Base-by-base conservation (phyloP, 2,329 filamentous ascomycete genomes). In the Trichoderma afroharzianum region DNA sequence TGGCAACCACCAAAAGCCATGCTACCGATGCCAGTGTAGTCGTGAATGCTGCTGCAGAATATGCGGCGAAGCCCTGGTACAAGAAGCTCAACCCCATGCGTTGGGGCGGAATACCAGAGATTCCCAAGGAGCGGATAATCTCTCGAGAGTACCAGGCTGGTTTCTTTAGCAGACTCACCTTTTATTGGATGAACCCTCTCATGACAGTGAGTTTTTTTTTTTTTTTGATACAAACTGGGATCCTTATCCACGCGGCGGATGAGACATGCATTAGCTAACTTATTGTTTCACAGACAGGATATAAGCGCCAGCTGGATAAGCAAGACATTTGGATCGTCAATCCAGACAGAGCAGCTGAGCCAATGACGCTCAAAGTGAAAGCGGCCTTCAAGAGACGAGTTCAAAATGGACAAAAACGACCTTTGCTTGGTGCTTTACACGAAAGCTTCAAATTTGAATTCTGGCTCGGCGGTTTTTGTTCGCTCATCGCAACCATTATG, bases 271-370 rank as follows among this genome's bases (percentile, higher is more conserved):
- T 50, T n/a, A 12, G n/a, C 57, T 59, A 61, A 36, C 39, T 28
- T 28, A 21, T 28, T 53, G 28, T 70, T 26, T 30, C 68, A 28
- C 75, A 93, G 90, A 88, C 90, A 50, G 96, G 96, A 43, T 98
- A 98, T 81, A 91, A 93, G 78, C 91, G 96, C 15, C 89, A 91
- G 2, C 86, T 99, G 2, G 92, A 97, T 77, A 83, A 91, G 70
- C 93, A 92, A 75, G 96, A 99, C 79, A 90, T 99, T 71, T 98
- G 94, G 92, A 83, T 86, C 1, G 92, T 98, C 75, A 98, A 98
- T 74, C 95, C 95, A 0, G 84, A 92, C 72, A 88, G 96, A 72
- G 88, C 89, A 18, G 90, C 93, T 58, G 90, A 93, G 73, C 83
- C 89, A 12, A 84, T 97, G 80, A 90, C 92, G 8, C 81, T 82